These are phyloP conservation scores for Penicillium maclennaniae DNA, from an alignment of 495 filamentous ascomycete species.

Conservation along the genomic window DNA sequence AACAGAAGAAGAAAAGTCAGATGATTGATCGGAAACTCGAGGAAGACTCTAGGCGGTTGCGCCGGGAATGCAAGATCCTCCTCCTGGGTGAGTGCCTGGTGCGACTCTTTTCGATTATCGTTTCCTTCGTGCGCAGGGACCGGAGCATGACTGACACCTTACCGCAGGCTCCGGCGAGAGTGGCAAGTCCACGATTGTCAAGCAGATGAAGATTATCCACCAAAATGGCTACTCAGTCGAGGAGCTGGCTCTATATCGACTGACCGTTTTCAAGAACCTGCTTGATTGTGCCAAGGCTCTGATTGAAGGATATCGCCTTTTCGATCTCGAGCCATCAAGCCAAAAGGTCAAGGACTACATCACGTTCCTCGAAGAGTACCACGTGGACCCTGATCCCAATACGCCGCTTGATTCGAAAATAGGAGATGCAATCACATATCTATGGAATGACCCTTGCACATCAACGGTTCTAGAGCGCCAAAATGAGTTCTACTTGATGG, in stretches of 20 bases:
- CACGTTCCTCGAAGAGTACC: constrained; percentile 80
- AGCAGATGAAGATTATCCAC: constrained; percentile 99
- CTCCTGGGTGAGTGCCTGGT: constrained; percentile 66
- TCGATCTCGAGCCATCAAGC: constrained; percentile 69
- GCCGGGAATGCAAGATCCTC: constrained; percentile 97
- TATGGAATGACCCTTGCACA: constrained; percentile 89
- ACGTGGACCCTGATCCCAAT: constrained; percentile 84
- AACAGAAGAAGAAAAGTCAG: constrained; percentile 91
- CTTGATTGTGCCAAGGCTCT: constrained; percentile 93
- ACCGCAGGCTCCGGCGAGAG: constrained; percentile 88
- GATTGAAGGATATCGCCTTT: constrained; percentile 83
- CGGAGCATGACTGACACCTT: constrained; percentile 6
- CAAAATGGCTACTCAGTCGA: constrained; percentile 93
- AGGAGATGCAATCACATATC: constrained; percentile 72
- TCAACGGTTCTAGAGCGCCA: constrained; percentile 84
- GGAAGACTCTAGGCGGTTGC: constrained; percentile 84
- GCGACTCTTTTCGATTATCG: neutral
- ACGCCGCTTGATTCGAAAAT: constrained; percentile 73
- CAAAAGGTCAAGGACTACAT: constrained; percentile 69
- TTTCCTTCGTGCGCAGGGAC: neutral
- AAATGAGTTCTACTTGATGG: constrained; percentile 98
- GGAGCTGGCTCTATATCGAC: constrained; percentile 85
- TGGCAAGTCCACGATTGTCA: constrained; percentile 98
- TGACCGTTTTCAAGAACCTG: constrained; percentile 97
- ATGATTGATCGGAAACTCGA: constrained; percentile 88